Conservation (phyloP, 169 alveolate species). For the Plasmodium billcollinsi region DNA sequence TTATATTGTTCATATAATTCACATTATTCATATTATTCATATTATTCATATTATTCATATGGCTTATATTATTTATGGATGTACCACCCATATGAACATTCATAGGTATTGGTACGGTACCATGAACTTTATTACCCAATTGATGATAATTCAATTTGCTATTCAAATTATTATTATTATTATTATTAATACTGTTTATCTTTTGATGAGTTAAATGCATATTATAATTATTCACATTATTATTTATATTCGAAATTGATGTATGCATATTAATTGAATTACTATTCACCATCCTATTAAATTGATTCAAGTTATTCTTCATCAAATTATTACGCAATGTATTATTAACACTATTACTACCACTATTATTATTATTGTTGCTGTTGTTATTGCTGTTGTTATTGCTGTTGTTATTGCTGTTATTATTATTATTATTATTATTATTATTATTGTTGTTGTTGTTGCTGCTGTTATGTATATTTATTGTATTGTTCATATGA, state of each 20-base stretch:
- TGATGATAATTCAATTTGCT: not conserved
- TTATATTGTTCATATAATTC: not conserved
- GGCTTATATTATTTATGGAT: not conserved
- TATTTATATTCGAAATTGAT: slow-evolving; percentile 5
- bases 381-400: too few species aligned
- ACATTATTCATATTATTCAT: not conserved
- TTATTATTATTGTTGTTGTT: too few species aligned
- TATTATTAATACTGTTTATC: slow-evolving; percentile 14
- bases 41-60: not conserved
- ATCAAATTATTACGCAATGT: slow-evolving; percentile 13
- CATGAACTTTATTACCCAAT: slow-evolving; percentile 12
- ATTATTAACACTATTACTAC: not conserved
- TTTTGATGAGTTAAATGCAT: slow-evolving; percentile 27
- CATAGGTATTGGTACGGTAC: not conserved
- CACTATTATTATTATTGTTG: too few species aligned
- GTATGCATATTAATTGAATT: slow-evolving; percentile 19
- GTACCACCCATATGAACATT: slow-evolving; percentile 1
- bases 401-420: too few species aligned
- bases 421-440: too few species aligned
- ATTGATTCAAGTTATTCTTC: slow-evolving; percentile 43
- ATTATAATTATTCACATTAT: slow-evolving; percentile 25
- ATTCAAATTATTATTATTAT: slow-evolving; percentile 1
- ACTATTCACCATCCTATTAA: slow-evolving; percentile 20
- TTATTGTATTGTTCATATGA: slow-evolving; percentile 7
- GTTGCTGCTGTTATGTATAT: too few species aligned